These are phyloP conservation scores for Penicillium fuscoglaucum DNA, from an alignment of 2,329 filamentous ascomycete genomes.

Conservation along the genomic window DNA sequence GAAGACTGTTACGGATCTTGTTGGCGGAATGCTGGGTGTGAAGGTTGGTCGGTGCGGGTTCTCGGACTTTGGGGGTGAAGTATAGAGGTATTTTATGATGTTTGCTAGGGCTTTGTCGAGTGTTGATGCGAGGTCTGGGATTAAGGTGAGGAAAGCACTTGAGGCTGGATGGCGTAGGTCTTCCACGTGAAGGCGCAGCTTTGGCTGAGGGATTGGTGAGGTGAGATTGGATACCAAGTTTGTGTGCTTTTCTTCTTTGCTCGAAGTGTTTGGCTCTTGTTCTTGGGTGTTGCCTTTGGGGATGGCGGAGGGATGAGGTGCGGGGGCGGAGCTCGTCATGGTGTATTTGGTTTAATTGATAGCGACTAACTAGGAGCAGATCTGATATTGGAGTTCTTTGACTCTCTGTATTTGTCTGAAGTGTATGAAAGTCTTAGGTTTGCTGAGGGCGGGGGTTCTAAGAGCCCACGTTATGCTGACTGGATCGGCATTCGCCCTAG, in stretches of 20 bases:
- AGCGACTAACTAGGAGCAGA: no score
- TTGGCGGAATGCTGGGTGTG: constrained; percentile 55
- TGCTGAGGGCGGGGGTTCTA: neutral
- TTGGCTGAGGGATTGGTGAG: constrained; percentile 29
- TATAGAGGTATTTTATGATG: constrained; percentile 74
- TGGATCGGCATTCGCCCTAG: neutral
- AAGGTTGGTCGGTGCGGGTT: constrained; percentile 24
- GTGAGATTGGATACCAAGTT: constrained; percentile 6
- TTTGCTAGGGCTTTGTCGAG: constrained; percentile 63
- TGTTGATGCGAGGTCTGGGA: constrained; percentile 61
- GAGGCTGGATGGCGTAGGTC: constrained; percentile 34
- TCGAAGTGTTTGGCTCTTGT: neutral
- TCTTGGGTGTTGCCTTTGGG: constrained; percentile 6
- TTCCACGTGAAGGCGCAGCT: constrained; percentile 38
- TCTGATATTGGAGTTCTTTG: neutral
- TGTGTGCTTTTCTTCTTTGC: neutral
- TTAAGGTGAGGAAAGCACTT: constrained; percentile 64
- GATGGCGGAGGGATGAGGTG: constrained; percentile 18
- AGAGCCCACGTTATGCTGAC: neutral
- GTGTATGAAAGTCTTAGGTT: neutral
- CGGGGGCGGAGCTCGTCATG: constrained; percentile 16
- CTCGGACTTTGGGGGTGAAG: constrained; percentile 17
- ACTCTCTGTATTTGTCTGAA: neutral
- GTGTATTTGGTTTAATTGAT: neutral
- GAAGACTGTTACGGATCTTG: constrained; percentile 81